phyloP scores from a whole-genome alignment of 352 stramenopile species.

The Phytophthora idaei region DNA sequence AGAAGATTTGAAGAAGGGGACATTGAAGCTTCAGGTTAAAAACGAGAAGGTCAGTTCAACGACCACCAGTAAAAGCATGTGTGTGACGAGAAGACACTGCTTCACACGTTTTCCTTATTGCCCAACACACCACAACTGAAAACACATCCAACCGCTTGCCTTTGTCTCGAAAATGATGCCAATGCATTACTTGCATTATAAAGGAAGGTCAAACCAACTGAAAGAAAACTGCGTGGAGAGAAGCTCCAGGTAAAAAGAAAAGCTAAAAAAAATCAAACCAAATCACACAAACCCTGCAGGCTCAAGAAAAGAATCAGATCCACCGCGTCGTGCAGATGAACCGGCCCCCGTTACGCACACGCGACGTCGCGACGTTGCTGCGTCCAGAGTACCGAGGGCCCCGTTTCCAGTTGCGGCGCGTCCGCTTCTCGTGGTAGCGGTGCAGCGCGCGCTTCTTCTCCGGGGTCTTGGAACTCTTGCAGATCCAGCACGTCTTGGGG shows the following conservation, averaged over 20 bases:
- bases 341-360: slow-evolving; percentile 80
- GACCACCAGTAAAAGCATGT: too few species aligned
- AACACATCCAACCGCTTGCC: not conserved
- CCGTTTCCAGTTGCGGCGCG: slow-evolving; percentile 85
- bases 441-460: slow-evolving; percentile 85
- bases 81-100: too few species aligned
- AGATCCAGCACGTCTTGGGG: slow-evolving; percentile 85
- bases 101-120: not conserved
- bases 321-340: slow-evolving; percentile 86
- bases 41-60: too few species aligned
- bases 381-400: slow-evolving; percentile 80
- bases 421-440: slow-evolving; percentile 83
- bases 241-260: slow-evolving; percentile 40
- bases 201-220: slow-evolving; percentile 31
- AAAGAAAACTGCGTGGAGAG: slow-evolving; percentile 43
- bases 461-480: slow-evolving; percentile 83
- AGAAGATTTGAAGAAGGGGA: too few species aligned
- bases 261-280: slow-evolving; percentile 40
- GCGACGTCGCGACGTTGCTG: slow-evolving; percentile 79
- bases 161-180: slow-evolving; percentile 41
- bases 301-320: slow-evolving; percentile 58
- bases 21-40: too few species aligned
- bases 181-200: slow-evolving; percentile 40
- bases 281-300: slow-evolving; percentile 33
- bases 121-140: not conserved